Conservation (phyloP, 2,329 filamentous ascomycete species). For the Sphaerostilbella broomeana region DNA sequence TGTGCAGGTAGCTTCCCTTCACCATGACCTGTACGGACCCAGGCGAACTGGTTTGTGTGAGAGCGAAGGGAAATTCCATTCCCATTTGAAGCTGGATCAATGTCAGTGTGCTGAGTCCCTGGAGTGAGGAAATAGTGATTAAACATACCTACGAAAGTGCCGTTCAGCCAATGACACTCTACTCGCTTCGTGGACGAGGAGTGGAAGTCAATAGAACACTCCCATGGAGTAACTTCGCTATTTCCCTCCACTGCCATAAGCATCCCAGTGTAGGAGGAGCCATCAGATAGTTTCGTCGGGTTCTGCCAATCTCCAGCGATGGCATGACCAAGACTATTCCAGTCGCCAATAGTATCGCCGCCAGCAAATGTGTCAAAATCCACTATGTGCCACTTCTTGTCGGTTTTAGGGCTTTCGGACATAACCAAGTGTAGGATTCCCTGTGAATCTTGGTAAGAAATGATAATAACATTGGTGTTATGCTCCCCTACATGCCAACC, state of each 20-base stretch:
- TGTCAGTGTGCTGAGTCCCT: background rate
- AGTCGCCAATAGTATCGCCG: conserved; percentile 11
- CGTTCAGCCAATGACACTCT: conserved; percentile 13
- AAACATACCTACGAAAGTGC: conserved; percentile 14
- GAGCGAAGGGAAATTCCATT: conserved; percentile 5
- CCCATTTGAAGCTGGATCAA: conserved; percentile 11
- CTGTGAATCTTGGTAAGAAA: conserved; percentile 15
- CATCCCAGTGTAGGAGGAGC: conserved; percentile 5
- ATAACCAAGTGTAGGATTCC: conserved; percentile 17
- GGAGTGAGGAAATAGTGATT: background rate
- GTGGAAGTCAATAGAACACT: conserved; percentile 16
- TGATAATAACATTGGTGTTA: conserved; percentile 11
- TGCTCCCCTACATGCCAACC: conserved; percentile 16
- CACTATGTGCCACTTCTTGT: conserved; percentile 11
- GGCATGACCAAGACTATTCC: conserved; percentile 15
- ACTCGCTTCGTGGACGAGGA: conserved; percentile 11
- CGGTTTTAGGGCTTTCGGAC: conserved; percentile 12
- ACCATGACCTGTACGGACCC: conserved; percentile 13
- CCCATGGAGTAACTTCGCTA: conserved; percentile 15
- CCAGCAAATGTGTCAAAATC: conserved; percentile 12
- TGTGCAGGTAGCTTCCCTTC: conserved; percentile 1
- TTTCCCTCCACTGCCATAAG: conserved; percentile 16
- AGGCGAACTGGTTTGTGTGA: conserved; percentile 13
- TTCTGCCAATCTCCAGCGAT: conserved; percentile 17
- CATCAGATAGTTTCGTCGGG: background rate